These are phyloP conservation scores for Tympanopsis confertula DNA, from an alignment of 2,329 filamentous ascomycete species.

Conservation along the genomic window DNA sequence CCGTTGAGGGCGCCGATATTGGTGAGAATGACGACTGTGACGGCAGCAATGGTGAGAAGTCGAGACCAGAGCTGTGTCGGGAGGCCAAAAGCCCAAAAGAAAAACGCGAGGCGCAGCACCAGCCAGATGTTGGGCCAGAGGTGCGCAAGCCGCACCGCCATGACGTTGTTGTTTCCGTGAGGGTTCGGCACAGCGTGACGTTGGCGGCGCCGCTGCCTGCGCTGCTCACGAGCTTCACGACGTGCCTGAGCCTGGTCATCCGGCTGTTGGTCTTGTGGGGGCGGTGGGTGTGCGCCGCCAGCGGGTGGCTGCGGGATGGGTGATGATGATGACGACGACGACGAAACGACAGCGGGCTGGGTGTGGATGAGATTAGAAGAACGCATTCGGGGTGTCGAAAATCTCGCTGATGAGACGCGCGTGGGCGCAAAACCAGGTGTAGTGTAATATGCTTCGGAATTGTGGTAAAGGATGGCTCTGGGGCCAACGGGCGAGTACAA, in stretches of 20 bases:
- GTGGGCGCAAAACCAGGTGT: slow-evolving; percentile 16
- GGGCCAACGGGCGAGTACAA: slow-evolving; percentile 49
- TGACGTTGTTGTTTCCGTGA: slow-evolving; percentile 21
- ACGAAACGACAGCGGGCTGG: slow-evolving; percentile 3
- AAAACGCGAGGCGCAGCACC: slow-evolving; percentile 40
- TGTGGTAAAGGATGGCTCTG: slow-evolving; percentile 40
- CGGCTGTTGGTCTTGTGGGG: slow-evolving; percentile 11
- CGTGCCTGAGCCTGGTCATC: slow-evolving; percentile 16
- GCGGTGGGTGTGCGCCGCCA: slow-evolving; percentile 10
- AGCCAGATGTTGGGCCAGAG: slow-evolving; percentile 55
- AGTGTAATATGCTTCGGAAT: slow-evolving; percentile 37
- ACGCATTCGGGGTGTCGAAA: slow-evolving; percentile 7
- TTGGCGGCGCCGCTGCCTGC: slow-evolving; percentile 9
- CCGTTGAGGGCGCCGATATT: slow-evolving; percentile 48
- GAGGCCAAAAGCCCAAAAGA: slow-evolving; percentile 55
- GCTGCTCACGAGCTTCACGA: slow-evolving; percentile 2
- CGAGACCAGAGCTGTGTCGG: slow-evolving; percentile 45
- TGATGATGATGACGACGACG: slow-evolving; percentile 2
- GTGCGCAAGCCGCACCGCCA: slow-evolving; percentile 24
- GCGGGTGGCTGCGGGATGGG: slow-evolving; percentile 6
- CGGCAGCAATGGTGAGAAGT: slow-evolving; percentile 39
- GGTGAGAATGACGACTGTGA: slow-evolving; percentile 40
- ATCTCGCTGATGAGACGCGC: slow-evolving; percentile 3
- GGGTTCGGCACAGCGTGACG: neutral
- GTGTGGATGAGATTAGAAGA: slow-evolving; percentile 5